Evolutionary conservation across 2,329 filamentous ascomycete genomes (phyloP).

Genomic region (Microsporum canis): DNA sequence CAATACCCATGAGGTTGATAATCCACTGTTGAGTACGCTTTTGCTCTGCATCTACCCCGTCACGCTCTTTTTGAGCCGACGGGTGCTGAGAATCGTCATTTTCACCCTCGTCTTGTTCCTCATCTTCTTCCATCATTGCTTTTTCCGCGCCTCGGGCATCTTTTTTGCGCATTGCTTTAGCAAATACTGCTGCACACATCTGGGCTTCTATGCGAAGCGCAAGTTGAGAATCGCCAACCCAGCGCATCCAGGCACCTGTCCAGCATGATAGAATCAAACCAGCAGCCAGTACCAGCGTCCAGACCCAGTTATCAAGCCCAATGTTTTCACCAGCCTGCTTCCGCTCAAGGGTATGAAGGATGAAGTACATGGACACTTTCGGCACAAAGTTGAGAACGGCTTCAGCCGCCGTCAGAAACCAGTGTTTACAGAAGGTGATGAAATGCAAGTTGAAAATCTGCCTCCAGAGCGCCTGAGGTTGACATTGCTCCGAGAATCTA

Average conservation of each 20-base stretch:
- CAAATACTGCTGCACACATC: conserved; percentile 4
- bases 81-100: background rate
- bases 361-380: conserved; percentile 3
- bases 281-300: background rate
- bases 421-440: background rate
- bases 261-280: conserved; percentile 2
- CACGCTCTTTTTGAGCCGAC: background rate
- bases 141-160: background rate
- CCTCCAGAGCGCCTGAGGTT: background rate
- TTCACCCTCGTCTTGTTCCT: background rate
- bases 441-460: background rate
- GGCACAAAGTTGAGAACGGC: background rate
- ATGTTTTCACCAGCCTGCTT: background rate
- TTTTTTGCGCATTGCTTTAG: conserved; percentile 3
- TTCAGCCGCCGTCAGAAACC: background rate
- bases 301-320: background rate
- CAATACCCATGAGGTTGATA: conserved; percentile 4
- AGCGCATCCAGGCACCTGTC: background rate
- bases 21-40: conserved; percentile 2
- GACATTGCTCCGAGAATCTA: background rate
- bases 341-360: conserved; percentile 2
- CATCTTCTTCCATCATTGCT: background rate
- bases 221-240: background rate
- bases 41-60: background rate
- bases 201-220: conserved; percentile 3